Conservation (phyloP, 176 grass and related monocot genomes). For the Hordeum marinum region DNA sequence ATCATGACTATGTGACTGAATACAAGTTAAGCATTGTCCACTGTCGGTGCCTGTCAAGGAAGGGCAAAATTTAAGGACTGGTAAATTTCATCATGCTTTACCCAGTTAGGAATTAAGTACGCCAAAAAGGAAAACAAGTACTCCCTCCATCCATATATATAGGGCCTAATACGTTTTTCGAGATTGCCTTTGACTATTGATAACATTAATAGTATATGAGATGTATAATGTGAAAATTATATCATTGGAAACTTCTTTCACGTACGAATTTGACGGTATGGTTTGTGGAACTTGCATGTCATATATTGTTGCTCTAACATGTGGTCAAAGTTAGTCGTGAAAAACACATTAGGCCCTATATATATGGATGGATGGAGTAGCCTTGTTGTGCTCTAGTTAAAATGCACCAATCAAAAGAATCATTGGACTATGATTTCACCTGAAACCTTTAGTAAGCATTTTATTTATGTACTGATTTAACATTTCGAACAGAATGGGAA, state of each 20-base stretch:
- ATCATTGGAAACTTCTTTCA: too few relatives aligned
- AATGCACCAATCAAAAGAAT: not conserved
- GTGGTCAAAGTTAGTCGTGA: too few relatives aligned
- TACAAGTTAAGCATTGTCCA: conserved; percentile 29
- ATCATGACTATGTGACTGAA: conserved; percentile 7
- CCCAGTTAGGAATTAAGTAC: not conserved
- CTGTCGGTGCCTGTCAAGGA: conserved; percentile 21
- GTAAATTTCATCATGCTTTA: conserved; percentile 7
- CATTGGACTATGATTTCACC: not conserved
- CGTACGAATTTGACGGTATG: too few relatives aligned
- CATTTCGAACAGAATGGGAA: not conserved
- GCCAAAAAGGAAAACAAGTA: not conserved
- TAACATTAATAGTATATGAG: too few relatives aligned
- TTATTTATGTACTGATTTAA: not conserved
- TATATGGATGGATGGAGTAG: too few relatives aligned
- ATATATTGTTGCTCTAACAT: too few relatives aligned
- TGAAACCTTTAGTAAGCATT: not conserved
- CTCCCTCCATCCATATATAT: too few relatives aligned
- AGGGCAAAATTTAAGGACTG: not conserved
- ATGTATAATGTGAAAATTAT: too few relatives aligned
- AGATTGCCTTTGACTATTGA: too few relatives aligned
- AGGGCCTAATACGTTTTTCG: too few relatives aligned
- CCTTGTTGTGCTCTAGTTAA: not conserved
- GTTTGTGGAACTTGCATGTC: too few relatives aligned
- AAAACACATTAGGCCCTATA: too few relatives aligned